A percentile compares a stretch with the other conserved stretches of the same genome.
phyloP scores from a whole-genome alignment of 1,284 basidiomycete genomes.

The Rhodotorula mucilaginosa region DNA sequence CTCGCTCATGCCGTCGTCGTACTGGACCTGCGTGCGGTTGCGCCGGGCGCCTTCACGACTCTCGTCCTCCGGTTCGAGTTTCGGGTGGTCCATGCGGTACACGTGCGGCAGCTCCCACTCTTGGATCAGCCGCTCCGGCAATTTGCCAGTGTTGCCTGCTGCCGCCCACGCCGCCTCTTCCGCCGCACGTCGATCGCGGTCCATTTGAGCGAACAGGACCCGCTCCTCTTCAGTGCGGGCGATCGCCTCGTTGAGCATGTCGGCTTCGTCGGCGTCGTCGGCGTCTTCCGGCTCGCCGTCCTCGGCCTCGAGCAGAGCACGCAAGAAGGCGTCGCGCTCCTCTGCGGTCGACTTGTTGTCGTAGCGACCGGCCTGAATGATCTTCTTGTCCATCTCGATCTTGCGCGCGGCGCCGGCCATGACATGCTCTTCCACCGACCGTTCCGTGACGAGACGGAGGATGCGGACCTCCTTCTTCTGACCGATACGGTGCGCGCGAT shows the following conservation, averaged over 20 bases:
- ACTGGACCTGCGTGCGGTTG: conserved; percentile 77
- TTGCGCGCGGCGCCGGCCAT: conserved; percentile 85
- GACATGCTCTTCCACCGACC: conserved; percentile 90
- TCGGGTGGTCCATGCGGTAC: conserved; percentile 74
- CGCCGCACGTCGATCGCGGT: conserved; percentile 74
- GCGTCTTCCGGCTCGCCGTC: conserved; percentile 76
- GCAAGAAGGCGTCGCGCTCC: conserved; percentile 89
- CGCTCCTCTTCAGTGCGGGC: conserved; percentile 80
- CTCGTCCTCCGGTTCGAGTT: conserved; percentile 55
- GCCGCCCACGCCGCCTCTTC: conserved; percentile 68
- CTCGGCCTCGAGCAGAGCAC: conserved; percentile 66
- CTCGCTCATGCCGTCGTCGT: conserved; percentile 91
- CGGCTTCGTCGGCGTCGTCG: conserved; percentile 93
- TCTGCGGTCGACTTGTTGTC: conserved; percentile 98
- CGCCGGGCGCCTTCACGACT: conserved; percentile 65
- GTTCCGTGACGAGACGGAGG: conserved; percentile 93
- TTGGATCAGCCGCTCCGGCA: conserved; percentile 73
- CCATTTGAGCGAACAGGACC: conserved; percentile 77
- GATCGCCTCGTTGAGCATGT: conserved; percentile 84
- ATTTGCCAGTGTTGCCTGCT: conserved; percentile 58
- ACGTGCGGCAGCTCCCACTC: conserved; percentile 89
- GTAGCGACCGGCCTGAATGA: conserved; percentile 95
- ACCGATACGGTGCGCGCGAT: conserved; percentile 73
- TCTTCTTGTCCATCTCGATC: conserved; percentile 97
- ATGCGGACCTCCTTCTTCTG: conserved; percentile 98